phyloP scores from a whole-genome alignment of 257 asterid species.

The Plectranthus barbatus region DNA sequence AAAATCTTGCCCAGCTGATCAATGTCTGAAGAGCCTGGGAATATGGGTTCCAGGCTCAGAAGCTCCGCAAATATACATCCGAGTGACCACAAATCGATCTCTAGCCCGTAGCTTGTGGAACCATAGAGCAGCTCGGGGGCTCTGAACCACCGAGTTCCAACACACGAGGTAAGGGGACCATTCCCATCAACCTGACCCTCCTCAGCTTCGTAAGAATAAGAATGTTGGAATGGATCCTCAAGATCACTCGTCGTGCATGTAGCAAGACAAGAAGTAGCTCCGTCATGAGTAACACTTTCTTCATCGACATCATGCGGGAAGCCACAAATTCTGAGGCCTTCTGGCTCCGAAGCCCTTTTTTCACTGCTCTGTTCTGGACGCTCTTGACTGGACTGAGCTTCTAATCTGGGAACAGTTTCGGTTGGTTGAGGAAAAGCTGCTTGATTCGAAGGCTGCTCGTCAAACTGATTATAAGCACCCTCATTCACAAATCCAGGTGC shows the following conservation, averaged over 20 bases:
- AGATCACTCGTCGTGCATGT: slow-evolving; percentile 72
- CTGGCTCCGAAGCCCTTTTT: slow-evolving; percentile 20
- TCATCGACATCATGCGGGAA: slow-evolving; percentile 42
- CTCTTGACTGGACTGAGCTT: slow-evolving; percentile 21
- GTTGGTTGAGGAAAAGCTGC: slow-evolving; percentile 21
- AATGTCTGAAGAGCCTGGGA: slow-evolving; percentile 84
- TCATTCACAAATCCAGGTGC: slow-evolving; percentile 45
- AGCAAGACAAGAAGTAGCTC: slow-evolving; percentile 73
- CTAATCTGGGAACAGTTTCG: slow-evolving; percentile 22
- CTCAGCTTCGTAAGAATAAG: slow-evolving; percentile 52
- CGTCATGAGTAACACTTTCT: slow-evolving; percentile 56
- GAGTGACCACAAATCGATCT: slow-evolving; percentile 89
- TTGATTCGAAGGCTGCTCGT: slow-evolving; percentile 25
- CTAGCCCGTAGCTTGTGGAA: slow-evolving; percentile 72
- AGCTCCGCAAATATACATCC: slow-evolving; percentile 94
- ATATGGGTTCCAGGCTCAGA: slow-evolving; percentile 60
- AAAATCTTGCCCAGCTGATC: slow-evolving; percentile 76
- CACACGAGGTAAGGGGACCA: slow-evolving; percentile 81
- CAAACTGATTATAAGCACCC: slow-evolving; percentile 28
- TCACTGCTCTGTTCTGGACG: slow-evolving; percentile 21
- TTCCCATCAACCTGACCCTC: slow-evolving; percentile 42
- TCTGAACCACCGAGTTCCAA: slow-evolving; percentile 94
- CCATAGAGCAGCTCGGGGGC: slow-evolving; percentile 96
- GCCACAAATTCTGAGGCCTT: slow-evolving; percentile 24
- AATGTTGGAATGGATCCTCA: slow-evolving; percentile 52